Base-by-base conservation (phyloP, 2,329 filamentous ascomycete species). In the Raffaelea deltoideospora region DNA sequence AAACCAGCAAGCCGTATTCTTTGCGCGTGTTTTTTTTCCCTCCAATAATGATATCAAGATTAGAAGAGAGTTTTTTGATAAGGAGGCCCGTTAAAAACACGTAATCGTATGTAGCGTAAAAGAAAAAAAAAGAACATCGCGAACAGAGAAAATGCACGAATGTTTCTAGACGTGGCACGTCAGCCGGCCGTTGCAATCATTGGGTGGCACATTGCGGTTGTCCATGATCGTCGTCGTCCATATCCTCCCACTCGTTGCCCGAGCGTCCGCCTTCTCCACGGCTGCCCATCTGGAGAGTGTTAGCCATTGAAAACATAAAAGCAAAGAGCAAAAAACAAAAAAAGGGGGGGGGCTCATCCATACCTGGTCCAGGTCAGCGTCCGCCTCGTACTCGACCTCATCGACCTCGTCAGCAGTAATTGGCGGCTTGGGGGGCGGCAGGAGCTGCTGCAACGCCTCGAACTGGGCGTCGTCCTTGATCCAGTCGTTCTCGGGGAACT, bases 401-500 rank as follows among this genome's bases (percentile, higher is more conserved):
- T 96, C 90, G 9, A 95, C 85, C 45, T 96, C 86, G 40, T 96
- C 90, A 0, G 76, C 73, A 44, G 73, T 65, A 43, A 88, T 78
- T 10, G 69, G 60, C 5, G 69, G 60, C 1, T 59, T 52, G 1
- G 72, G 69, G 10, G 71, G 63, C 1, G 90, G 90, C 11, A 98
- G 66, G 21, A 93, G 66, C 49, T 83, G 81, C 49, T 71, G 64
- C 39, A 98, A 64, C 32, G 72, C 70, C 38, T 79, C 72, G 41
- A 88, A 72, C 1, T 75, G 67, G 11, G 72, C 69, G n/a, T 84
- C 73, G 39, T 81, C 70, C 45, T 72, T 65, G 40, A 87, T 64
- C 85, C 86, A 96, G 20, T 76, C 81, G 48, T 88, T 76, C 48
- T 87, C 76, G 3, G 90, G 90, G 63, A 96, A 96, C 37, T 84